Evolutionary conservation across 345 rosid genomes (phyloP), one percentile per base, ranked within the genome.

Genomic region (Anastatica hierochuntica): DNA sequence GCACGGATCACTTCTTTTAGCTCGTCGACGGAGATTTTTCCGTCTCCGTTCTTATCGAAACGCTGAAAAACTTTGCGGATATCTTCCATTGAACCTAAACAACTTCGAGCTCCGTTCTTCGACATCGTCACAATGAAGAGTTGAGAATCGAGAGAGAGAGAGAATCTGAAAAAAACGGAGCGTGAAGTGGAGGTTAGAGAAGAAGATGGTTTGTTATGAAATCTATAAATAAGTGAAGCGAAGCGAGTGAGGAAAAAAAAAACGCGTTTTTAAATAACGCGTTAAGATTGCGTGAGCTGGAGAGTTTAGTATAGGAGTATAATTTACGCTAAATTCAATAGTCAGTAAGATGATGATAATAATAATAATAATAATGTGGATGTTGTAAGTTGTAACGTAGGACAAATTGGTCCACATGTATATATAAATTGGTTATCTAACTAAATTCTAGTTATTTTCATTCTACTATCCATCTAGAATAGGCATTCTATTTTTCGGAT

Each of bases 41-140:
- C 98, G 68, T 92, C 98, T 20, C 90, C 83, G 74, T 87, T 92
- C 48, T 77, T 81, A 74, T 92, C 98, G 74, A 80, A 82, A 38
- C 84, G 77, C 35, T 71, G 53, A 58, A 92, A 92, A 2, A 87
- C 79, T n/a, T 44, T 53, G 10, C 62, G 47, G 5, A 81, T 73
- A 21, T 92, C 90, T 2, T 75, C 89, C 45, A 57, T 45, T 1
- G 85, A 72, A 0, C 84, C 87, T 26, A 74, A 45, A 6, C 64
- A 62, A 26, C 33, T 69, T 6, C 59, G 65, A 17, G 17, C 26
- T 46, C 40, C 66, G 23, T 30, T 62, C 33, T 49, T 26, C 34
- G 60, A 57, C 60, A 63, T 63, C 40, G 70, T 5, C 3, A 20
- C 8, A 0, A 0, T 23, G 24, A 64, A 59, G 3, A 12, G 26